Evolutionary conservation across 768 basidiomycete species (phyloP), one percentile per base, ranked within the genome.

Genomic region (Clitopilus passeckerianus): DNA sequence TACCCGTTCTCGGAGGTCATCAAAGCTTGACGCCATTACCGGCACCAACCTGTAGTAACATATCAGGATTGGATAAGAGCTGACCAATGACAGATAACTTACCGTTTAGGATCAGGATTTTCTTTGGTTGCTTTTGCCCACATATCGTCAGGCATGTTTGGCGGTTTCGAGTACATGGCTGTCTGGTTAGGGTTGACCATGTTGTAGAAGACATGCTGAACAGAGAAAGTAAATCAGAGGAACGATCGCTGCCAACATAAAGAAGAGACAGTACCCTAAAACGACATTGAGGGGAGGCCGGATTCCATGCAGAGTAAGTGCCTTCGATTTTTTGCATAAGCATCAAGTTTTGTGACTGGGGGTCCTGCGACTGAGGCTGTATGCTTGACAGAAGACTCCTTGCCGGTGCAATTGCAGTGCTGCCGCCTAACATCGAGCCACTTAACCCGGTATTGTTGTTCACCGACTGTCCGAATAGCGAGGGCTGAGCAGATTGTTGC

Each of bases 101-200:
- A 93, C 91, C 89, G 86, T 54, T 80, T 83, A 1, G 89, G 82
- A 73, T 93, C 90, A 0, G 93, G 93, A 64, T 93, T 94, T 67
- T 93, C 91, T 54, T 83, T 75, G 1, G 85, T 74, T 6, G 92
- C 92, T 67, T 88, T 88, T 66, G 89, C 83, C 92, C 92, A 94
- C 46, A 86, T 65, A 8, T 92, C 89, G 53, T 90, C 87, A 5
- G 82, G 80, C 12, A 86, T 86, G 64, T 91, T 91, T 14, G 77
- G 69, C 12, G 93, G 92, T 15, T 89, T 84, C 6, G 82, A 86
- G 62, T 90, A 95, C 56, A 86, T 64, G 24, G 74, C 77, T 2
- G 89, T 83, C 63, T 86, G 79, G 5, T 74, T 75, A 0, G 90
- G 89, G 64, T 89, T 85, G 4, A 93, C 90, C 14, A 91, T 74